Evolutionary conservation across 805 yeast genomes (phyloP).

Genomic region (Saturnispora hagleri): DNA sequence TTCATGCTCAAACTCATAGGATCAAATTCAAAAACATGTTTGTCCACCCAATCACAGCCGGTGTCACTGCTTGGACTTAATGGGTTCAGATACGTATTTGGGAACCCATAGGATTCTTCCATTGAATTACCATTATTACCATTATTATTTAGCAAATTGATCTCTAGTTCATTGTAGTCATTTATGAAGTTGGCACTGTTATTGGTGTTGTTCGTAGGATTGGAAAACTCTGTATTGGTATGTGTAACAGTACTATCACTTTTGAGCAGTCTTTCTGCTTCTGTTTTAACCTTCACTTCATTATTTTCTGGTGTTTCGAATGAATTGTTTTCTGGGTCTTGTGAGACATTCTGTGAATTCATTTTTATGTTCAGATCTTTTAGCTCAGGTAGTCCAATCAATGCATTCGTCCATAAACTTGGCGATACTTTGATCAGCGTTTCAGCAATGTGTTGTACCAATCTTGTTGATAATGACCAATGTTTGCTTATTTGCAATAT

Average conservation of each 20-base stretch:
- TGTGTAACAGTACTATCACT: not conserved
- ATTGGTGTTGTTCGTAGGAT: not conserved
- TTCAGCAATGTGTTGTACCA: slow-evolving; percentile 39
- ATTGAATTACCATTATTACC: slow-evolving; percentile 9
- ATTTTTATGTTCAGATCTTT: not conserved
- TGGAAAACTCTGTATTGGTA: slow-evolving; percentile 2
- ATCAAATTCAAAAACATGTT: slow-evolving; percentile 33
- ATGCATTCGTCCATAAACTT: slow-evolving; percentile 30
- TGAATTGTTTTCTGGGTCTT: not conserved
- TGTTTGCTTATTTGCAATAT: slow-evolving; percentile 41
- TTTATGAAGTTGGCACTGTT: not conserved
- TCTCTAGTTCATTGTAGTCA: slow-evolving; percentile 20
- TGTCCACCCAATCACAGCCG: slow-evolving; percentile 53
- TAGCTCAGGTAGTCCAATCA: slow-evolving; percentile 23
- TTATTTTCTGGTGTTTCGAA: not conserved
- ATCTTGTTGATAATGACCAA: slow-evolving; percentile 41
- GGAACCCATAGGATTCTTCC: slow-evolving; percentile 11
- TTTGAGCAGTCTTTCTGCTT: not conserved
- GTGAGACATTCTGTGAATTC: not conserved
- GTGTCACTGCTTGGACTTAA: slow-evolving; percentile 33
- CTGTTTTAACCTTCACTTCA: not conserved
- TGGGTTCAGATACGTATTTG: slow-evolving; percentile 9
- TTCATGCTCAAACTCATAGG: slow-evolving; percentile 17
- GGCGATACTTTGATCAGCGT: slow-evolving; percentile 36
- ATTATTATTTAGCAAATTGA: slow-evolving; percentile 15